Base-by-base conservation (phyloP, 2,329 filamentous ascomycete genomes). In the Colletotrichum musae region DNA sequence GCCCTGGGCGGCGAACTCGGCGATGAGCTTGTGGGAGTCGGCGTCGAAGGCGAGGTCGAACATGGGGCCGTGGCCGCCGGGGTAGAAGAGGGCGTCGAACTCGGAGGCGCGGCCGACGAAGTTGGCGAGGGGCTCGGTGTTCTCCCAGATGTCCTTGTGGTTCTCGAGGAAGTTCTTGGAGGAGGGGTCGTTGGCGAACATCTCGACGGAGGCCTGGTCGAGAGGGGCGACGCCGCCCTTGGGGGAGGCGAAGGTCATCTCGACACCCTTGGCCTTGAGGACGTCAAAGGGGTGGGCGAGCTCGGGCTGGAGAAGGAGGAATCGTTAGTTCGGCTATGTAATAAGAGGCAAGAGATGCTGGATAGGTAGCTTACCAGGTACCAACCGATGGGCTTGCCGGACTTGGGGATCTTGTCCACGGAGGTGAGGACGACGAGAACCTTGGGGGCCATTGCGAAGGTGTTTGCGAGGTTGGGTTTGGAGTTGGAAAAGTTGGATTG, bases 371-470 rank as follows among this genome's bases (percentile, higher is more conserved):
- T 57, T 82, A 91, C 89, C 74, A 94, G 82, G 76, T 89, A 94
- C 92, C 92, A 94, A 72, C 92, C 92, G 0, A 91, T 93, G 10
- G 86, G 86, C 74, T 83, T 82, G 75, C 83, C 83, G 52, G 84
- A 82, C 73, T 81, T 77, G 73, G 81, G 82, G 56, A 89, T 84
- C 78, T 82, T 80, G 76, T 77, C 79, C 77, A 88, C 85, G 70
- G 91, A 93, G 72, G 90, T 92, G 71, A 94, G 88, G 67, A 94
- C 88, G 78, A 93, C 81, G 81, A 94, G 91, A 72, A 94, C 81
- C 66, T 91, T 92, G 74, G 83, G 84, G 5, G 64, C 64, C 68
- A 70, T 70, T 70, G 15, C 45, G 64, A 10, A 32, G n/a, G 18
- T 50, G 12, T 51, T 24, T 39, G n/a, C 28, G 28, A 2, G 21